A percentile compares a stretch with the other conserved stretches of the same genome.
Conservation (phyloP, 23 red algal species). For the Rhodosorus marinus region DNA sequence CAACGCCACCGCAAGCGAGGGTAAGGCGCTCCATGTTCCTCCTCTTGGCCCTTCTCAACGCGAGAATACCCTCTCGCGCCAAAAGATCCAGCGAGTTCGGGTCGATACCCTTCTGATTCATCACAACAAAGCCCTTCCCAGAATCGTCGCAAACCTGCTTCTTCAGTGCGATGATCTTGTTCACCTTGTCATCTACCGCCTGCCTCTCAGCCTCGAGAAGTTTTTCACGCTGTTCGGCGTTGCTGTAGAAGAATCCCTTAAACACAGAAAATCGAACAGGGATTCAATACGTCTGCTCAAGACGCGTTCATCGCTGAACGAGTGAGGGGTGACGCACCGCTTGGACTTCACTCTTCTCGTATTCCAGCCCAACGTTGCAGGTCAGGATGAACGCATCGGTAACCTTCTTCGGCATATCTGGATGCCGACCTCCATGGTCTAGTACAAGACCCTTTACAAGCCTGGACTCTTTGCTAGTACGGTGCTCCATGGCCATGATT, state of each 20-base stretch:
- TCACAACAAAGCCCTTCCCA: constrained; percentile 66
- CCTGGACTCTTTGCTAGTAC: constrained; percentile 38
- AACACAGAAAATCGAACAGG: too few relatives aligned
- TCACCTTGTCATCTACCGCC: constrained; percentile 40
- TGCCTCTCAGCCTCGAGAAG: constrained; percentile 74
- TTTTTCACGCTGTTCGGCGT: constrained; percentile 67
- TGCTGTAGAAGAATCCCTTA: constrained; percentile 90
- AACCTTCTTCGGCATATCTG: constrained; percentile 95
- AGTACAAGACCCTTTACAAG: constrained; percentile 75
- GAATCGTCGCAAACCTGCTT: constrained; percentile 70
- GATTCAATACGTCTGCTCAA: neutral
- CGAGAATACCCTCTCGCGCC: constrained; percentile 84
- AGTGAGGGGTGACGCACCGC: too few relatives aligned
- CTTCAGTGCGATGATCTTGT: constrained; percentile 87
- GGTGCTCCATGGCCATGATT: constrained; percentile 68
- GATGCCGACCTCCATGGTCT: constrained; percentile 92
- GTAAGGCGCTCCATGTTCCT: constrained; percentile 98
- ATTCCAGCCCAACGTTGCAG: constrained; percentile 92
- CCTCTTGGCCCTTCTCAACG: constrained; percentile 81
- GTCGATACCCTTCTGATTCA: constrained; percentile 98
- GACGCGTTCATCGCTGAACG: neutral
- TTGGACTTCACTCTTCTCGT: constrained; percentile 85
- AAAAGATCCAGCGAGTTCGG: constrained; percentile 72
- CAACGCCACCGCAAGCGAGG: constrained; percentile 70
- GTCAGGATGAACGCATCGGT: constrained; percentile 88